Percentiles rank a stretch among this genome's conserved stretches.
Evolutionary conservation across 345 rosid genomes (phyloP).

Genomic region (Lumnitzera littorea): DNA sequence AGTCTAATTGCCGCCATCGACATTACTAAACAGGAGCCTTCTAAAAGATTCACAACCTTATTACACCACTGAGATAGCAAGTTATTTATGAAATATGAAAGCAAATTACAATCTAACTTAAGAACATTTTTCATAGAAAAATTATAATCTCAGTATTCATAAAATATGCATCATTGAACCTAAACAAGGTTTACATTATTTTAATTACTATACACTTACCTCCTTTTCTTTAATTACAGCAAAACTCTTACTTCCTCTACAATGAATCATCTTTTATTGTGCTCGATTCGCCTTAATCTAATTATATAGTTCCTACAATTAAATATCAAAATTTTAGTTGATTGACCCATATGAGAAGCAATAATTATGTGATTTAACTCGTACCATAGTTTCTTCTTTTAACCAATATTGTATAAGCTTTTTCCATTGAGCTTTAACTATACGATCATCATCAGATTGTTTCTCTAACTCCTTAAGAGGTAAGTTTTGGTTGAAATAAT

Average conservation of each 20-base stretch:
- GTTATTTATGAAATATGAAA: too few species aligned
- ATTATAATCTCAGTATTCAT: too few species aligned
- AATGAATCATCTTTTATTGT: background rate
- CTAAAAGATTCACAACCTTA: too few species aligned
- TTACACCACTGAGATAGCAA: too few species aligned
- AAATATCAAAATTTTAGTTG: background rate
- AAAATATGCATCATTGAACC: too few species aligned
- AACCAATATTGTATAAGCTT: slow-evolving; percentile 2
- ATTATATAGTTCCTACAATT: background rate
- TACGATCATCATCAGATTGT: background rate
- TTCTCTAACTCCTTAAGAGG: background rate
- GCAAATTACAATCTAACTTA: too few species aligned
- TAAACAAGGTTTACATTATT: too few species aligned
- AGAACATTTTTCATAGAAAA: too few species aligned
- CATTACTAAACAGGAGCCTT: too few species aligned
- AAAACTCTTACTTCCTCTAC: slow-evolving; percentile 2
- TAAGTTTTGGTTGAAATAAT: background rate
- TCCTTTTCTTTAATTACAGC: background rate
- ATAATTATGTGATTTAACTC: too few species aligned
- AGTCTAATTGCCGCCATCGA: too few species aligned
- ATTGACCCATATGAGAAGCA: too few species aligned
- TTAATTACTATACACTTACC: background rate
- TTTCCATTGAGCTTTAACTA: slow-evolving; percentile 1
- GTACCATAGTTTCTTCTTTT: slow-evolving; percentile 1
- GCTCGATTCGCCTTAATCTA: background rate